Percentiles rank a stretch among this genome's conserved stretches.
phyloP scores from a whole-genome alignment of 2,329 filamentous ascomycete genomes.

The Neurospora crassa region DNA sequence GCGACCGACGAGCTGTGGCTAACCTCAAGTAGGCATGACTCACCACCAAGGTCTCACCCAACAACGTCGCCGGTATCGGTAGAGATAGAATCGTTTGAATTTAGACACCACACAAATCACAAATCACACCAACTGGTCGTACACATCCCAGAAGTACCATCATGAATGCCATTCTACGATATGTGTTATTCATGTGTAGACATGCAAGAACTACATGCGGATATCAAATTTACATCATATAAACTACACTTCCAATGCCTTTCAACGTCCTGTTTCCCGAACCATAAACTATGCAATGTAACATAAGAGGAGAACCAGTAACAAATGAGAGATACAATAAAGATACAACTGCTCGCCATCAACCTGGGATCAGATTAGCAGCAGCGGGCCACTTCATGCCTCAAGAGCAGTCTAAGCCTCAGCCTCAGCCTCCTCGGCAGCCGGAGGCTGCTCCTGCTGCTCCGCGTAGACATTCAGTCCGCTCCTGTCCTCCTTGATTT shows the following conservation, averaged over 20 bases:
- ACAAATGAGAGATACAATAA: not conserved
- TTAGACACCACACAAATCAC: too few species aligned
- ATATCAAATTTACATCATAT: not conserved
- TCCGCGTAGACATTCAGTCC: slow-evolving; percentile 40
- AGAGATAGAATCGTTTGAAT: too few species aligned
- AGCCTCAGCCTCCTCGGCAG: not conserved
- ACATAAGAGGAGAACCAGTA: not conserved
- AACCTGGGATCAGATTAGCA: not conserved
- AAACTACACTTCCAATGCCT: not conserved
- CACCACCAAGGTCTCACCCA: not conserved
- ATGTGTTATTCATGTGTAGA: not conserved
- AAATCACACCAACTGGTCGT: not conserved
- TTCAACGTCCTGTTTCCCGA: not conserved
- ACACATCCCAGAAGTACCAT: not conserved
- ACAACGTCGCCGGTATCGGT: not conserved
- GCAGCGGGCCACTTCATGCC: not conserved
- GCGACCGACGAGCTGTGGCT: not conserved
- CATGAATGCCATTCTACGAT: not conserved
- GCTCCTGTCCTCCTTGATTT: slow-evolving; percentile 51
- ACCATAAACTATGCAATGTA: not conserved
- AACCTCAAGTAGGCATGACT: not conserved
- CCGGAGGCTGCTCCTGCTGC: not conserved
- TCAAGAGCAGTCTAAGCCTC: not conserved
- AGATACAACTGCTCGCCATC: not conserved
- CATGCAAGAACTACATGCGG: not conserved